These are phyloP conservation scores for Aspergillus phoenicis DNA, from an alignment of 2,329 filamentous ascomycete genomes.

Conservation along the genomic window DNA sequence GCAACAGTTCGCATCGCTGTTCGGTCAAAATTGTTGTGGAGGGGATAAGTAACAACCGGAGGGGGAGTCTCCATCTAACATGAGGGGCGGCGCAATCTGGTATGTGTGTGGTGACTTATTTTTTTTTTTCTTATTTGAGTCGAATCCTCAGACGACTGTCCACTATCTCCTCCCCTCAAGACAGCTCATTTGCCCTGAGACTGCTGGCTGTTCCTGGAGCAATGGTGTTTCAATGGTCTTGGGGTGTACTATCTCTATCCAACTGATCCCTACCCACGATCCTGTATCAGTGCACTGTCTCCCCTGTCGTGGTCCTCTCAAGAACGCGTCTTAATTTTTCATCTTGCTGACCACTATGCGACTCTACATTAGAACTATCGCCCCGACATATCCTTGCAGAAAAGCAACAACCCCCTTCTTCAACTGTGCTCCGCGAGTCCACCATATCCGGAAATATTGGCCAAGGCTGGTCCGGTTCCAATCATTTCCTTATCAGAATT, in stretches of 20 bases:
- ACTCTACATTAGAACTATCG: conserved; percentile 16
- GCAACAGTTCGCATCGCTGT: background rate
- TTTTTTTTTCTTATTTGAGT: background rate
- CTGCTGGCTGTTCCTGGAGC: background rate
- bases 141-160: background rate
- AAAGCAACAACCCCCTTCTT: background rate
- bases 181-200: conserved; percentile 4
- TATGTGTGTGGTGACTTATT: conserved; percentile 19
- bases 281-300: background rate
- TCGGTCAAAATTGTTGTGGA: conserved; percentile 1
- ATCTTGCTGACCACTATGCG: conserved; percentile 20
- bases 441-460: conserved; percentile 20
- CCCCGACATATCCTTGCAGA: conserved; percentile 7
- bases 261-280: background rate
- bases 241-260: background rate
- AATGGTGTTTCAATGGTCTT: background rate
- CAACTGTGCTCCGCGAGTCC: background rate
- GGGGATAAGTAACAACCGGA: conserved; percentile 10
- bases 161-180: background rate
- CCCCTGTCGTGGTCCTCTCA: background rate
- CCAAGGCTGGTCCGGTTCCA: conserved; percentile 28
- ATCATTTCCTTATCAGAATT: conserved; percentile 14
- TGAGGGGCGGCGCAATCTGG: conserved; percentile 27
- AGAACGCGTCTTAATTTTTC: conserved; percentile 6
- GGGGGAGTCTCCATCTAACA: conserved; percentile 18